These are phyloP conservation scores for Syncephalastrum racemosum DNA, from an alignment of 371 early-diverging fungal species.

Conservation along the genomic window DNA sequence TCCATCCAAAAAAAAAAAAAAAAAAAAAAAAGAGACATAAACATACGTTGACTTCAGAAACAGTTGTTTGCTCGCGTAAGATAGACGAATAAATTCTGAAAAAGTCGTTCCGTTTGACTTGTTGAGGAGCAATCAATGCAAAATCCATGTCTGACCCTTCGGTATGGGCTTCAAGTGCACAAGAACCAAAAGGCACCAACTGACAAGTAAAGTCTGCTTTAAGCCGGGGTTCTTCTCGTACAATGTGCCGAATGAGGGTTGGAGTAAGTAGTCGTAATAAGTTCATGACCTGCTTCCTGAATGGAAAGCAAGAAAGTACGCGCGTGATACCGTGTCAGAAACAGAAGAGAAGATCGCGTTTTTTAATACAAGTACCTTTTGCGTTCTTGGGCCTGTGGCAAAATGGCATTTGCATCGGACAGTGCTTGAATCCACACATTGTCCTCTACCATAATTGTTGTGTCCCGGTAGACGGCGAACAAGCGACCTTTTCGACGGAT, in stretches of 20 bases:
- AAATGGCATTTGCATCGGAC: too few relatives aligned
- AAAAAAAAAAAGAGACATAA: too few relatives aligned
- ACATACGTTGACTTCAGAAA: slow-evolving; percentile 30
- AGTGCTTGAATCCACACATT: too few relatives aligned
- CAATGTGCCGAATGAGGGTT: slow-evolving; percentile 3
- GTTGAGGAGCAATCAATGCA: slow-evolving; percentile 24
- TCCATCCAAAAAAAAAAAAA: slow-evolving; percentile 1
- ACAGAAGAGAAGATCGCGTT: too few relatives aligned
- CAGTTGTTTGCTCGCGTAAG: slow-evolving; percentile 18
- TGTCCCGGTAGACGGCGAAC: too few relatives aligned
- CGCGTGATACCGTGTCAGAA: too few relatives aligned
- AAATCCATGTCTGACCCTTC: slow-evolving; percentile 38
- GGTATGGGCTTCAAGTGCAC: slow-evolving; percentile 33
- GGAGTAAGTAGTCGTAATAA: slow-evolving; percentile 12
- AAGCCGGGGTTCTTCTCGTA: slow-evolving; percentile 6
- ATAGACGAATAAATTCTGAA: slow-evolving; percentile 19
- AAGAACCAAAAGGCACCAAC: slow-evolving; percentile 41
- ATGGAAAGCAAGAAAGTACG: too few relatives aligned
- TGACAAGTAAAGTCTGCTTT: slow-evolving; percentile 15
- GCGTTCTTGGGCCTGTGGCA: too few relatives aligned
- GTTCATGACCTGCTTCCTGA: slow-evolving; percentile 6
- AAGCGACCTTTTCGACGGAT: too few relatives aligned
- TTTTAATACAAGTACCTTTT: too few relatives aligned
- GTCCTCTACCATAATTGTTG: too few relatives aligned
- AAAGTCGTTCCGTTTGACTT: slow-evolving; percentile 23